phyloP scores from a whole-genome alignment of 108 stramenopile genomes.

The Chaetoceros tenuissimus region DNA sequence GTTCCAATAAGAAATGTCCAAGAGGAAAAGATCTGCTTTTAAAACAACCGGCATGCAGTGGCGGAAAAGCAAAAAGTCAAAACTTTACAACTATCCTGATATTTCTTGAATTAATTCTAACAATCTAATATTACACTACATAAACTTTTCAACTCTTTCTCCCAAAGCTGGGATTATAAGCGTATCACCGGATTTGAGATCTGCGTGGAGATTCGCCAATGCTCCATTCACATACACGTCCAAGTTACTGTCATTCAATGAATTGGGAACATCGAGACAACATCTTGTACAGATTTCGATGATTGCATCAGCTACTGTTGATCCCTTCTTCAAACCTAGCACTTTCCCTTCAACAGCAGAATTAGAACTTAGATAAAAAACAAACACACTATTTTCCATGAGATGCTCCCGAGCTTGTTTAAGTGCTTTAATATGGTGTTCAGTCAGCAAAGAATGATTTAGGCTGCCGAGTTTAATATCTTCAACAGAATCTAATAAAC shows the following conservation, averaged over 20 bases:
- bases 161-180: neutral
- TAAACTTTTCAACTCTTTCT: neutral
- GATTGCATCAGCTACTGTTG: conserved; percentile 33
- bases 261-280: neutral
- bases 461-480: neutral
- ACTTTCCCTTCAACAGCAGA: conserved; percentile 32
- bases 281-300: neutral
- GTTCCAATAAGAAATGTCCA: too few species aligned
- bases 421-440: conserved; percentile 15
- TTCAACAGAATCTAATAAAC: neutral
- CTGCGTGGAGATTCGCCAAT: neutral
- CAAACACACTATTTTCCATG: conserved; percentile 37
- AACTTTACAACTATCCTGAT: too few species aligned
- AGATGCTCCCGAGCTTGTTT: conserved; percentile 13
- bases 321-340: conserved; percentile 22
- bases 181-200: neutral
- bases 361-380: conserved; percentile 46
- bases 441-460: neutral
- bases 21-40: too few species aligned
- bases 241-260: neutral
- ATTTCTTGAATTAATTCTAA: too few species aligned
- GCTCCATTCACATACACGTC: neutral
- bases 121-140: neutral
- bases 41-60: too few species aligned
- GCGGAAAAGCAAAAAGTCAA: too few species aligned